Evolutionary conservation across 768 basidiomycete genomes (phyloP).

Genomic region (Gloeophyllum trabeum): DNA sequence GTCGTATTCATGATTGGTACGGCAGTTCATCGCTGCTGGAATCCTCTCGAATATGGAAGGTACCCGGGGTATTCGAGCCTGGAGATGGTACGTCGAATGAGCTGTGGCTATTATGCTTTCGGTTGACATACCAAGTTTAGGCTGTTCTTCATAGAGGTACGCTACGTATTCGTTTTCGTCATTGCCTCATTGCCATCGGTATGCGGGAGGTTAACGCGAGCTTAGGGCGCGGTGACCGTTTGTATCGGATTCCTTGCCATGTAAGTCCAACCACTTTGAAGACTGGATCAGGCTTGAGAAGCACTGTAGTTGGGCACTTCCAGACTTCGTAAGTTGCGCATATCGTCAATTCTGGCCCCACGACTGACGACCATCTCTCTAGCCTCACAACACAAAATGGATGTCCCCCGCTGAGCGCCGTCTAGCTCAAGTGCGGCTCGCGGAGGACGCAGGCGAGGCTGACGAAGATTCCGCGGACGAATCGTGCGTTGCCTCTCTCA

Average conservation of each 20-base stretch:
- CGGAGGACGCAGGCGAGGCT: constrained; percentile 10
- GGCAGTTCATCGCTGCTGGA: constrained; percentile 20
- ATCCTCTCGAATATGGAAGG: constrained; percentile 23
- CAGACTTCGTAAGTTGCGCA: constrained; percentile 1
- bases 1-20: constrained; percentile 3
- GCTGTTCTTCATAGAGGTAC: constrained; percentile 20
- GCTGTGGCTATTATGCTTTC: too few relatives aligned
- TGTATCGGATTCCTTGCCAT: constrained; percentile 12
- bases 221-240: constrained; percentile 19
- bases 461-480: constrained; percentile 8
- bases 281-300: constrained; percentile 1
- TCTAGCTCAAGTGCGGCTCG: constrained; percentile 9
- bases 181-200: too few relatives aligned
- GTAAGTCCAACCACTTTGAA: constrained; percentile 1
- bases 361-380: too few relatives aligned
- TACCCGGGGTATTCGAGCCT: constrained; percentile 18
- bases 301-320: constrained; percentile 6
- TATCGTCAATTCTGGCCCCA: too few relatives aligned
- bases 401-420: constrained; percentile 5
- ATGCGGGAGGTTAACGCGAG: too few relatives aligned
- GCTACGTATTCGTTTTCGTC: neutral
- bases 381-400: constrained; percentile 12
- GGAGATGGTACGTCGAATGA: constrained; percentile 18
- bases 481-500: constrained; percentile 10
- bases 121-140: neutral